Evolutionary conservation across 1,284 basidiomycete genomes (phyloP), one percentile per base, ranked within the genome.

Genomic region (Mycosarcoma maydis): DNA sequence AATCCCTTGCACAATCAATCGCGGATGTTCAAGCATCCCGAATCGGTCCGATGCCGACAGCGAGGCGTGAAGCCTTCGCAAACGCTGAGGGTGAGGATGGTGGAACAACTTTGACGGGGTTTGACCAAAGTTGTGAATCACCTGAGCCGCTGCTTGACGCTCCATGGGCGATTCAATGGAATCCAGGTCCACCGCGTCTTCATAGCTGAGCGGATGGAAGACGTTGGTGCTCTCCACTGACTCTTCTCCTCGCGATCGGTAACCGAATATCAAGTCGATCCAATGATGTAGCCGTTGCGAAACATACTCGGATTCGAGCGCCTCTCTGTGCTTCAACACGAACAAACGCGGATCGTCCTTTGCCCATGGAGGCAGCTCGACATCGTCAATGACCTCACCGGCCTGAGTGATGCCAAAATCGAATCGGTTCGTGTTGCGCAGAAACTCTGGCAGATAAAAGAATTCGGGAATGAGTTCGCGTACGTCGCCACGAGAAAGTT

Each of bases 381-480:
- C 94, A 73, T 96, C 85, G 65, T 96, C 89, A 29, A 98, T 91
- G 45, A 85, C 85, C 78, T 93, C 91, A 1, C 92, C 92, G 1
- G 87, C 89, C 76, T 94, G 91, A 69, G 90, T 90, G 24, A 87
- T 86, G 32, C 94, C 94, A 73, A 96, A 94, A 78, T 75, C 87
- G 88, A 46, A 89, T 0, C 72, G 89, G 52, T 85, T 84, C 19
- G 82, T 36, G 72, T 86, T 86, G 44, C 76, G 24, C 27, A 86
- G 77, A 73, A 85, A 85, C 19, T 85, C 82, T 3, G 85, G 82
- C 16, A 83, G 78, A 60, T 84, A 85, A 80, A 87, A 98, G 82
- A 96, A 95, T 78, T 97, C 94, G 0, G 94, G 92, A 20, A 96
- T 93, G 19, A 98, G 86, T 78, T 98, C 94, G 59, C 94, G 87